Conservation (phyloP, 1,284 basidiomycete species). For the Boletellus dicymbophilus region DNA sequence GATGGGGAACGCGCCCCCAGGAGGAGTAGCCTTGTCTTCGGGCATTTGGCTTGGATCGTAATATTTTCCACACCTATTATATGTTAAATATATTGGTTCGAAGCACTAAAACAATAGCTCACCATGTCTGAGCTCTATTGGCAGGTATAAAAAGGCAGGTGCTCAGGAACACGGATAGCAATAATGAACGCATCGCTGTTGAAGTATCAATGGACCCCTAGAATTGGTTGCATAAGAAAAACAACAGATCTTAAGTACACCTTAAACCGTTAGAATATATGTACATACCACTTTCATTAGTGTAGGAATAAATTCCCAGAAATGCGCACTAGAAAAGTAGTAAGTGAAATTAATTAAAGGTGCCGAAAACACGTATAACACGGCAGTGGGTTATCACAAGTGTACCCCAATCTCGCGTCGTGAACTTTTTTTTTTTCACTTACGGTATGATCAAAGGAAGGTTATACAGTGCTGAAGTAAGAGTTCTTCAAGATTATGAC, state of each 20-base stretch:
- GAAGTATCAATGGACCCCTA: neutral
- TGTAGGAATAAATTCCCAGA: neutral
- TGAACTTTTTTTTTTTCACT: too few species aligned
- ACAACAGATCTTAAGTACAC: neutral
- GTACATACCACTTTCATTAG: constrained; percentile 4
- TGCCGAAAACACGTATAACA: too few species aligned
- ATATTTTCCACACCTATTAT: constrained; percentile 31
- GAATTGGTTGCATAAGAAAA: neutral
- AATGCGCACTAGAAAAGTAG: too few species aligned
- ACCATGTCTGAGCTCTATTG: constrained; percentile 35
- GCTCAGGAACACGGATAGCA: constrained; percentile 14
- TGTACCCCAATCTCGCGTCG: too few species aligned
- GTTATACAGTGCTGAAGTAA: neutral
- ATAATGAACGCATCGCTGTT: constrained; percentile 8
- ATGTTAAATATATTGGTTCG: neutral
- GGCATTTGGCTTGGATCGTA: constrained; percentile 28
- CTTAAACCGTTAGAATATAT: neutral
- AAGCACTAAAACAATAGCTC: constrained; percentile 8
- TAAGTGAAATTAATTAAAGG: too few species aligned
- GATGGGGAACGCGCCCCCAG: constrained; percentile 24
- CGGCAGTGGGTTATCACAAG: too few species aligned
- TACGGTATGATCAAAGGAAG: too few species aligned
- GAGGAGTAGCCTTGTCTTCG: constrained; percentile 21
- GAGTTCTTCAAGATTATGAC: neutral
- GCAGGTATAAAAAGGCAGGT: constrained; percentile 18